phyloP scores from a whole-genome alignment of 1,284 basidiomycete species.

The Cystobasidiaceae sp. region DNA sequence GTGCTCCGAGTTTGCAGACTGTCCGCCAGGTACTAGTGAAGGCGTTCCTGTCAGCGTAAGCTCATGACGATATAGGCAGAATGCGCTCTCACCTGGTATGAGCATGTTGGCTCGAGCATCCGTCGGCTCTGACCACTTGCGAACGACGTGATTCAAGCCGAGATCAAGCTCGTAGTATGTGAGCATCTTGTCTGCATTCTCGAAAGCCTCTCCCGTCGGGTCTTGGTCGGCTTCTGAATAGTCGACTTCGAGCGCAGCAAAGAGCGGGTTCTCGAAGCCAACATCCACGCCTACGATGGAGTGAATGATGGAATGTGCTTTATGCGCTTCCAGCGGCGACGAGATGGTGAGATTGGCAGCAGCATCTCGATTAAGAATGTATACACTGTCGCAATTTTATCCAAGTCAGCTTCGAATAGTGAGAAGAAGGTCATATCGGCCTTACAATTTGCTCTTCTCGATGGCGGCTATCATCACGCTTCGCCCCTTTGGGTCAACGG shows the following conservation, averaged over 20 bases:
- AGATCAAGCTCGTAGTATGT: constrained; percentile 96
- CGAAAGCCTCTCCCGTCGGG: constrained; percentile 84
- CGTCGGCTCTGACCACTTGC: constrained; percentile 94
- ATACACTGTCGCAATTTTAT: constrained; percentile 60
- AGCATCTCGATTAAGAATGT: constrained; percentile 86
- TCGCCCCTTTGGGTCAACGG: constrained; percentile 87
- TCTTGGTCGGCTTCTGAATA: constrained; percentile 90
- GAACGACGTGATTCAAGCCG: constrained; percentile 90
- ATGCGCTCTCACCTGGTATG: constrained; percentile 58
- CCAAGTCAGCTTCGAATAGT: constrained; percentile 58
- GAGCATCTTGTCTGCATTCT: constrained; percentile 85
- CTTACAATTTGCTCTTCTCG: constrained; percentile 79
- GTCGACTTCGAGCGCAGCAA: constrained; percentile 88
- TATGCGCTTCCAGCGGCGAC: constrained; percentile 90
- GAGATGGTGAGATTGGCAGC: constrained; percentile 94
- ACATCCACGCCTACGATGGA: constrained; percentile 88
- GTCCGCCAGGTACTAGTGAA: constrained; percentile 80
- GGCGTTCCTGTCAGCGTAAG: background rate
- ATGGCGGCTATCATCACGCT: constrained; percentile 82
- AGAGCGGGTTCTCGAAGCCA: constrained; percentile 93
- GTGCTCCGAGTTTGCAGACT: constrained; percentile 65
- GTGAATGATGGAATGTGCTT: constrained; percentile 83
- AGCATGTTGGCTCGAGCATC: constrained; percentile 87
- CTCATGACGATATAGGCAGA: background rate
- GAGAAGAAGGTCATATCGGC: background rate